Evolutionary conservation across 345 rosid genomes (phyloP), one percentile per base, ranked within the genome.

Genomic region (Kernera saxatilis): DNA sequence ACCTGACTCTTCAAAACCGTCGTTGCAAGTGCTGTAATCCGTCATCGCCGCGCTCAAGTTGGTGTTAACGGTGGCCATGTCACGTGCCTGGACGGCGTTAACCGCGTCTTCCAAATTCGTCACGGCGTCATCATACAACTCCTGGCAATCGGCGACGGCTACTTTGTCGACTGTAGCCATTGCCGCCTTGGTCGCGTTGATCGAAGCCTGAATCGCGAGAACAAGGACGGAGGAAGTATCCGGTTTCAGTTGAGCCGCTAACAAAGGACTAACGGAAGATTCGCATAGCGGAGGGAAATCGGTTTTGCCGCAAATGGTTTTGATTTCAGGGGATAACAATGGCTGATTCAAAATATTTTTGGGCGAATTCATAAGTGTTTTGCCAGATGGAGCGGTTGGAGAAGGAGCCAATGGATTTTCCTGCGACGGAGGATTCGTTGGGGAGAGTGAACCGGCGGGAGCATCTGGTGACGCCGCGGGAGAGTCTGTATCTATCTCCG

Each of bases 21-120:
- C 87, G 37, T 80, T 79, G 35, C 89, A 86, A 6, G 86, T 75
- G 18, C 39, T 10, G 25, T 55, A 77, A 73, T 81, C 85, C 21
- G 84, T 64, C 58, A 82, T 48, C 0, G 83, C 89, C 0, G 87
- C 88, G 22, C 88, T 85, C 12, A 86, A 79, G 78, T 82, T 77
- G 19, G 41, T 73, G 30, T 74, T 78, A 39, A 82, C 48, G 53
- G 87, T 84, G 17, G 64, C 78, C 1, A 45, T 37, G 72, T 85
- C 95, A 57, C 65, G 25, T 9, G 50, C 5, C 1, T 57, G 62
- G 22, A 83, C 65, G 10, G 92, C 83, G 19, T 72, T 78, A 62
- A 45, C 1, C 5, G 88, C 91, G 12, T 63, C 74, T 49, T 80
- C 74, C 33, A 83, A 67, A 71, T 83, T 80, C 14, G 69, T 37